Percentiles rank a stretch among this genome's conserved stretches.
Conservation (phyloP, 768 basidiomycete genomes). For the Tulasnella sp. region DNA sequence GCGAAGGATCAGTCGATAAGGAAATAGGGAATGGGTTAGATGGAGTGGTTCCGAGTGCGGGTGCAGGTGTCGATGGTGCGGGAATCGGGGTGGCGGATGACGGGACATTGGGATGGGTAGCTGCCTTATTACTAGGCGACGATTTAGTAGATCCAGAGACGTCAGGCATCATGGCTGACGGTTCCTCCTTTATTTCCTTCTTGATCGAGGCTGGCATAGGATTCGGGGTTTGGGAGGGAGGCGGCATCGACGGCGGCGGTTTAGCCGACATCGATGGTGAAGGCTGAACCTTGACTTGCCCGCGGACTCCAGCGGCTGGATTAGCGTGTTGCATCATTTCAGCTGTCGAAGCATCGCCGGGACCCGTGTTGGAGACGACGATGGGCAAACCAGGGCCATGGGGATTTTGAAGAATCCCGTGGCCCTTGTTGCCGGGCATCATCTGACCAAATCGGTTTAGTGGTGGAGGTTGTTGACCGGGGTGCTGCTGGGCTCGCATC, state of each 20-base stretch:
- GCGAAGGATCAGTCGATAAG: not conserved
- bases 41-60: not conserved
- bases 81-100: not conserved
- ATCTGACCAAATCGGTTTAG: too few relatives aligned
- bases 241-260: constrained; percentile 9
- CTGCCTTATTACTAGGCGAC: not conserved
- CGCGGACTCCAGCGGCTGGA: not conserved
- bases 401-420: not conserved
- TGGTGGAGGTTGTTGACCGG: not conserved
- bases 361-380: not conserved
- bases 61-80: constrained; percentile 4
- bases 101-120: not conserved
- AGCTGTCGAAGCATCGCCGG: not conserved
- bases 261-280: constrained; percentile 4
- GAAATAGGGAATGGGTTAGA: not conserved
- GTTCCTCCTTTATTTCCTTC: not conserved
- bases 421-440: not conserved
- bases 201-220: not conserved
- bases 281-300: constrained; percentile 3
- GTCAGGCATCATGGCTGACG: too few relatives aligned
- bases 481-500: constrained; percentile 6
- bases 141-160: constrained; percentile 2
- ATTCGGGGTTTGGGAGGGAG: not conserved
- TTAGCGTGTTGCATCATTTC: not conserved
- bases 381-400: constrained; percentile 1